phyloP scores from a whole-genome alignment of 2,329 filamentous ascomycete species.

The Epichloe aotearoae region DNA sequence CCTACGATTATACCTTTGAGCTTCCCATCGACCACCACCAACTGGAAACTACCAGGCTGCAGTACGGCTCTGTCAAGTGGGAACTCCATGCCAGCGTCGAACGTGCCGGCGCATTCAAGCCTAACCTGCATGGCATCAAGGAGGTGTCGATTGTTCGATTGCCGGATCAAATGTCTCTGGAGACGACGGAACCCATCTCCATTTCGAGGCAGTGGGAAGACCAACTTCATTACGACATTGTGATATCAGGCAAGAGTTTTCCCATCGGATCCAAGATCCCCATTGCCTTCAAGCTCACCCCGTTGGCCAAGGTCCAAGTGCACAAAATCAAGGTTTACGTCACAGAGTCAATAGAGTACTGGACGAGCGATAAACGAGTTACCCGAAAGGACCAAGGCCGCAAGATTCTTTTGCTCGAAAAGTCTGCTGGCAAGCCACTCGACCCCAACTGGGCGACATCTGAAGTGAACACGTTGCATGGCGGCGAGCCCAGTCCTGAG shows the following conservation, averaged over 20 bases:
- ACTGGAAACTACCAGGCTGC: constrained; percentile 77
- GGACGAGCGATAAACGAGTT: constrained; percentile 72
- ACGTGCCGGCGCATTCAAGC: constrained; percentile 77
- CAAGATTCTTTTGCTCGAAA: constrained; percentile 80
- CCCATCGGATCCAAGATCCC: constrained; percentile 78
- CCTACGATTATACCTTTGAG: constrained; percentile 62
- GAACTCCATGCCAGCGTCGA: constrained; percentile 77
- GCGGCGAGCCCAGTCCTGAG: constrained; percentile 55
- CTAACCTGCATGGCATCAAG: constrained; percentile 69
- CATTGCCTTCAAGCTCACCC: constrained; percentile 87
- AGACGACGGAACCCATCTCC: constrained; percentile 85
- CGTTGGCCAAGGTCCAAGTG: constrained; percentile 82
- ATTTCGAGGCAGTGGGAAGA: constrained; percentile 93
- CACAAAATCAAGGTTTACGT: constrained; percentile 86
- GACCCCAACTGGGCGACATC: constrained; percentile 62
- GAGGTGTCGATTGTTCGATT: constrained; percentile 76
- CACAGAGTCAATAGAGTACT: constrained; percentile 84
- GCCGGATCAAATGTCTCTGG: constrained; percentile 74
- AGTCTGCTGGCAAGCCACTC: constrained; percentile 65
- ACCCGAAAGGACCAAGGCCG: constrained; percentile 72
- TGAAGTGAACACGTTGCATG: constrained; percentile 61
- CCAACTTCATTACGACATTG: constrained; percentile 87
- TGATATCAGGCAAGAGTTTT: constrained; percentile 92
- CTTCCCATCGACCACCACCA: constrained; percentile 79
- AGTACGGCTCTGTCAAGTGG: constrained; percentile 78